Evolutionary conservation across 768 basidiomycete genomes (phyloP), one percentile per base, ranked within the genome.

Genomic region (Baorangia bicolor): DNA sequence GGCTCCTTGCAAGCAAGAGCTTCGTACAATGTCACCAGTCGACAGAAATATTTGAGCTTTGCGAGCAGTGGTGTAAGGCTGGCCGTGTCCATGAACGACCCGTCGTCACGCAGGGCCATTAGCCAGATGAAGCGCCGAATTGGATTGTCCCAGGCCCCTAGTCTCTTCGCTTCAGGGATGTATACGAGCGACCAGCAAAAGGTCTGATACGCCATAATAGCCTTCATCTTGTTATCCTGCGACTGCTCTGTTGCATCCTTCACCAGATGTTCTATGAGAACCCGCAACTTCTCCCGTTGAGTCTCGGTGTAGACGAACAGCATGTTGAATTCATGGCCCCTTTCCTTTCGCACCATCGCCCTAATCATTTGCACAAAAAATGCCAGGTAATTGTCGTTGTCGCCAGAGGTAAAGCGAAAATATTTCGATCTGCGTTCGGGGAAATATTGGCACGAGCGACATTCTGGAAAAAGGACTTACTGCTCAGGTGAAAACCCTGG

Each of bases 11-110:
- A 27, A 20, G 23, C 4, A 21, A 37, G 16, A 16, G 48, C 48
- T 34, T 41, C 20, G 1, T 31, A 44, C n/a, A 55, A 20, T 1
- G 40, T 34, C 3, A 13, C 18, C 2, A 44, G 0, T 0, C 28
- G 48, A 6, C 41, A 55, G 21, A 59, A 56, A 30, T 59, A 59
- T 8, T 59, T 56, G 0, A 56, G 28, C 27, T 56, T 56, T 1
- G 50, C 50, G 0, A 59, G 45, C 7, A 33, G 1, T 0, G 41
- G 50, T 9, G 50, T 59, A 3, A 59, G 35, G 1, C 7, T 33
- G 1, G 28, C 16, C 1, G 46, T 44, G 0, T 56, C 34, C 5
- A 59, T 51, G 30, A 59, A 59, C 1, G n/a, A 23, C 9, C 58
- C 45, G 0, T 56, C 55, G 1, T 27, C 2, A 0, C 4, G 39